A percentile compares a stretch with the other conserved stretches of the same genome.
phyloP scores from a whole-genome alignment of 2,329 filamentous ascomycete genomes.

The Phialophora macrospora region DNA sequence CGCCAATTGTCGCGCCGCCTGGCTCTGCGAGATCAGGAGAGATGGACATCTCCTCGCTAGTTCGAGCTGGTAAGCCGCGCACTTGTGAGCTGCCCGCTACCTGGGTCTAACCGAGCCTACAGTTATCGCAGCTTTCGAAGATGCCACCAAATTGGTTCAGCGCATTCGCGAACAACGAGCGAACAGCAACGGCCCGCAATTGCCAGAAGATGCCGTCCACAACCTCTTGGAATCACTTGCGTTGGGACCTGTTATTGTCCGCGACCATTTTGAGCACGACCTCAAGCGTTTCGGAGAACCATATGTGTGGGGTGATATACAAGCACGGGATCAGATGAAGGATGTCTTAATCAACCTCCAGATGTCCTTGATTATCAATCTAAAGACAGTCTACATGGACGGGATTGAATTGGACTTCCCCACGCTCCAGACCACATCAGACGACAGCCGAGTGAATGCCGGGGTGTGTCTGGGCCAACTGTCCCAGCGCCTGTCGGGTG shows the following conservation, averaged over 20 bases:
- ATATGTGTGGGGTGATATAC: constrained; percentile 46
- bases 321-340: constrained; percentile 47
- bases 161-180: constrained; percentile 39
- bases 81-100: not conserved
- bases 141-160: constrained; percentile 42
- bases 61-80: constrained; percentile 30
- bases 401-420: constrained; percentile 43
- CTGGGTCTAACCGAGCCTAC: not conserved
- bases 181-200: constrained; percentile 12
- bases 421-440: constrained; percentile 45
- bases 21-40: not conserved
- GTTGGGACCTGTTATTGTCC: constrained; percentile 45
- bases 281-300: constrained; percentile 44
- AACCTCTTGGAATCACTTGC: constrained; percentile 46
- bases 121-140: constrained; percentile 45
- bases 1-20: not conserved
- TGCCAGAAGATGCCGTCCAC: constrained; percentile 33
- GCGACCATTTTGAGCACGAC: constrained; percentile 46
- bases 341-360: constrained; percentile 49
- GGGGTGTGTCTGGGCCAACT: constrained; percentile 46
- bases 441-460: constrained; percentile 45
- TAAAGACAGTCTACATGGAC: constrained; percentile 43
- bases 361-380: constrained; percentile 43
- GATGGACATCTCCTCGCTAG: constrained; percentile 35
- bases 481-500: constrained; percentile 43